Conservation (phyloP, 2,329 filamentous ascomycete genomes). For the Ploettnerulaceae sp. region DNA sequence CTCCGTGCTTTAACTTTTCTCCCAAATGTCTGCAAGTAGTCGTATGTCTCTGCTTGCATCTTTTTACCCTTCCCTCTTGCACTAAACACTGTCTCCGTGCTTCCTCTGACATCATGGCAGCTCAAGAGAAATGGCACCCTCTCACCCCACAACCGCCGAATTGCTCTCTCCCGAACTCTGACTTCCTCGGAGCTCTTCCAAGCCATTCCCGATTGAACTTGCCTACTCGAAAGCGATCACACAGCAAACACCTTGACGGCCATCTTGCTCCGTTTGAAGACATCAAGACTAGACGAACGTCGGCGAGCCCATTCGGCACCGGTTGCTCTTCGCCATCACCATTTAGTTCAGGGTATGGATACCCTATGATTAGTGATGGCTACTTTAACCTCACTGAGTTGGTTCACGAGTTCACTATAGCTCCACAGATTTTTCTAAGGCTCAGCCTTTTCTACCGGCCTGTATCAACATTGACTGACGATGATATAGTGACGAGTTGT, state of each 20-base stretch:
- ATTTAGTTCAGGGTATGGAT: constrained; percentile 29
- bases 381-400: constrained; percentile 26
- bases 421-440: background rate
- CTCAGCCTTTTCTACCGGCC: background rate
- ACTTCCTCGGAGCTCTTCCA: constrained; percentile 15
- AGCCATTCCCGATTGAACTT: constrained; percentile 20
- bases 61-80: background rate
- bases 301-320: constrained; percentile 27
- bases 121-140: constrained; percentile 2
- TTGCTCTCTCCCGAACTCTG: constrained; percentile 24
- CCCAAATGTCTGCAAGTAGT: background rate
- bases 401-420: constrained; percentile 19
- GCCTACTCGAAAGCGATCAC: constrained; percentile 30
- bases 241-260: constrained; percentile 27
- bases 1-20: background rate
- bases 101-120: constrained; percentile 15
- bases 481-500: constrained; percentile 26
- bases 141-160: constrained; percentile 15
- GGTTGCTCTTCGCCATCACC: constrained; percentile 23
- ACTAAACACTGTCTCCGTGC: background rate
- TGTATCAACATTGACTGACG: constrained; percentile 5
- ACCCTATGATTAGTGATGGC: constrained; percentile 21
- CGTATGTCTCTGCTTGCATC: background rate
- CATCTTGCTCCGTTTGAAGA: constrained; percentile 17
- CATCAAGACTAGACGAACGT: constrained; percentile 31